Evolutionary conservation across 139 green algal genomes (phyloP), one percentile per base, ranked within the genome.

Genomic region (Gonium pectorale): DNA sequence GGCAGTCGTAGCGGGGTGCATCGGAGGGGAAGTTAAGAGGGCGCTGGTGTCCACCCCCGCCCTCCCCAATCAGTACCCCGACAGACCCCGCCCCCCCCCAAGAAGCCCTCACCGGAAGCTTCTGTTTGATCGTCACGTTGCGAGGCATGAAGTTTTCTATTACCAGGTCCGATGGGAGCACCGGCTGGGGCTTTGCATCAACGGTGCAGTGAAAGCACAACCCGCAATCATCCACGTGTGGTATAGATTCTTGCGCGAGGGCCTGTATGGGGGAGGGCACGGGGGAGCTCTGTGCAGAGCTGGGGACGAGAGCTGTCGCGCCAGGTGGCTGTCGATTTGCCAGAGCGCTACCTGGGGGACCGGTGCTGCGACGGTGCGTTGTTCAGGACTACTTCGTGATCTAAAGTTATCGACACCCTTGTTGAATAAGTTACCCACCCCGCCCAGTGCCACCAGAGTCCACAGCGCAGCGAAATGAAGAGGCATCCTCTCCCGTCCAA

Each of bases 141-240:
- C n/a, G 54, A 8, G 85, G 85, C 68, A 54, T 41, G 69, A 89
- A 89, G 49, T 86, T 89, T 31, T 33, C 35, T 27, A 56, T 40
- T 15, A 31, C 54, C 17, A 88, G n/a, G 68, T 79, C 69, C 40
- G 66, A 67, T 22, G 35, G 62, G 49, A 74, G 43, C 17, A 77
- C 60, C 2, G 69, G 83, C 21, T 31, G 26, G 29, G 84, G 84
- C 52, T 51, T 44, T 37, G 64, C 43, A 22, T 79, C 73, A 24
- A 60, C 85, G 29, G 44, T 59, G 66, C 85, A 89, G 31, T 81
- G 56, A 5, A 89, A 81, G 68, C 85, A 89, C 3, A 89, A 27
- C n/a, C 60, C 77, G 70, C 85, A 89, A 0, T 89, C 64, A 38
- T 83, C 69, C 2, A 89, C 85, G 59, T 89, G 85, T 1, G 85